Percentiles rank a stretch among this genome's conserved stretches.
These are phyloP conservation scores for Pelargonium australe DNA, from an alignment of 441 rosid genomes.

Conservation along the genomic window DNA sequence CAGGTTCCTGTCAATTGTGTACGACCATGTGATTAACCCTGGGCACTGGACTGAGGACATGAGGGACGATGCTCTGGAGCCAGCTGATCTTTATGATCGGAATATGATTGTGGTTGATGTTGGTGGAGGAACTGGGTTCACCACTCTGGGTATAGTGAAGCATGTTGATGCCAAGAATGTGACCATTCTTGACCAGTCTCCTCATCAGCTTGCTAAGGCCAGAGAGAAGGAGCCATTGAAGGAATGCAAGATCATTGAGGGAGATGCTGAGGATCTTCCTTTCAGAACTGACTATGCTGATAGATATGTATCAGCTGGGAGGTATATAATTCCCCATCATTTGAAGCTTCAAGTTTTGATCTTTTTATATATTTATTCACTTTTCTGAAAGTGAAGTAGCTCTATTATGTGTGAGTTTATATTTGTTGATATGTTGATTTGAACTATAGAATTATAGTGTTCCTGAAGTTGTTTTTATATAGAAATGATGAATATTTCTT, in stretches of 20 bases:
- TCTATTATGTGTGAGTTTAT: too few species aligned
- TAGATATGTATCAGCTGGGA: conserved; percentile 51
- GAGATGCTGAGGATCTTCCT: conserved; percentile 50
- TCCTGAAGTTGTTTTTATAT: too few species aligned
- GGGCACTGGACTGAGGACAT: conserved; percentile 53
- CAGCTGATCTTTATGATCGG: conserved; percentile 38
- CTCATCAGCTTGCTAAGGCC: conserved; percentile 50
- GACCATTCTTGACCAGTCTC: conserved; percentile 46
- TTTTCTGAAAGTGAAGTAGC: too few species aligned
- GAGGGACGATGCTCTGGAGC: conserved; percentile 41
- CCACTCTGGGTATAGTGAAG: conserved; percentile 48
- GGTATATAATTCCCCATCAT: conserved; percentile 30
- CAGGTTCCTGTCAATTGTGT: conserved; percentile 41
- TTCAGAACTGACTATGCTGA: conserved; percentile 41
- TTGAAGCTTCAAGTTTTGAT: too few species aligned
- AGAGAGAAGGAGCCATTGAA: conserved; percentile 45
- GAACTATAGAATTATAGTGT: not conserved
- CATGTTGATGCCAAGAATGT: conserved; percentile 48
- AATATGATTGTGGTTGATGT: conserved; percentile 39
- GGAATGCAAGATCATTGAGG: conserved; percentile 45
- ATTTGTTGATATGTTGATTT: too few species aligned
- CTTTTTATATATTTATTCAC: too few species aligned
- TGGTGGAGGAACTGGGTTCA: conserved; percentile 51
- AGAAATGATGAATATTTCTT: too few species aligned
- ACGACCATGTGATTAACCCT: conserved; percentile 45